These are phyloP conservation scores for Coemansia sp. DNA, from an alignment of 192 early-diverging fungal genomes.

Conservation along the genomic window DNA sequence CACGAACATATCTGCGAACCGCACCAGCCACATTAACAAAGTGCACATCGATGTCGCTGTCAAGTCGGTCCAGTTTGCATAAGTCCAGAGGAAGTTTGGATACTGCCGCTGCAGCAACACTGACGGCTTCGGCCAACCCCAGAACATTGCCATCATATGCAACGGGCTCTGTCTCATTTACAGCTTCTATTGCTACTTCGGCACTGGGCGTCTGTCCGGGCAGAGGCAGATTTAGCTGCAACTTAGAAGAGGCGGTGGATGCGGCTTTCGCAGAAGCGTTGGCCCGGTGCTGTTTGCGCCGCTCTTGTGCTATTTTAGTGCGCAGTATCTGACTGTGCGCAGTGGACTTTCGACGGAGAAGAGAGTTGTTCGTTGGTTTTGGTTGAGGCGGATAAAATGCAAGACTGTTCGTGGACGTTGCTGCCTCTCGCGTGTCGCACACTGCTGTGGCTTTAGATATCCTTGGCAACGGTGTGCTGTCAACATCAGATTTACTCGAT, in stretches of 20 bases:
- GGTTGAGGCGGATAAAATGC: background rate
- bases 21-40: slow-evolving; percentile 25
- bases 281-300: slow-evolving; percentile 2
- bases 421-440: background rate
- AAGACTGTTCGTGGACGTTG: background rate
- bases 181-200: background rate
- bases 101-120: background rate
- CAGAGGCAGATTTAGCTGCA: background rate
- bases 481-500: background rate
- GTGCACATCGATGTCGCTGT: slow-evolving; percentile 41
- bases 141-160: background rate
- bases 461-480: background rate
- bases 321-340: background rate
- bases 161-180: background rate
- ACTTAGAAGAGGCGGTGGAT: background rate
- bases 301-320: background rate
- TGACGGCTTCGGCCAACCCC: background rate
- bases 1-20: slow-evolving; percentile 30
- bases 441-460: background rate
- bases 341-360: background rate
- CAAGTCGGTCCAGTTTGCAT: slow-evolving; percentile 35
- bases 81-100: slow-evolving; percentile 33
- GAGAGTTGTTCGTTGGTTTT: background rate
- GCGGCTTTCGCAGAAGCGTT: background rate
- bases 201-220: background rate